Evolutionary conservation across 2,329 filamentous ascomycete genomes (phyloP).

Genomic region (Davidsoniella neocaledoniae): DNA sequence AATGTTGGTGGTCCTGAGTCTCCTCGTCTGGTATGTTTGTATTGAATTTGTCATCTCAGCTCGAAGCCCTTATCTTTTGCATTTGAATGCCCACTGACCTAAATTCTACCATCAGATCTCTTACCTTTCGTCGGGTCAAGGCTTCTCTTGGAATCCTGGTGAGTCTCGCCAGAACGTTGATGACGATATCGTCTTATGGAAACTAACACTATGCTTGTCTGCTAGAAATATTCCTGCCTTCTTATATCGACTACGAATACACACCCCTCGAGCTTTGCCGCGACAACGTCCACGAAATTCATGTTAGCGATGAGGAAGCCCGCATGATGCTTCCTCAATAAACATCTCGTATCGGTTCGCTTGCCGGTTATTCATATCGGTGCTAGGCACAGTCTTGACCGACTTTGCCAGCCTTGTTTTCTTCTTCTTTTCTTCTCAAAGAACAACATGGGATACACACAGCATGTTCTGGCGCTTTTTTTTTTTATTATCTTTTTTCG

Average conservation of each 20-base stretch:
- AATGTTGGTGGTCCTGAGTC: conserved; percentile 61
- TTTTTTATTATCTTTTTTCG: background rate
- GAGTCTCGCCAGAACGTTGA: conserved; percentile 14
- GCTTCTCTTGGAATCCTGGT: conserved; percentile 73
- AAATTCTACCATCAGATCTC: conserved; percentile 41
- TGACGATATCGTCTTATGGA: background rate
- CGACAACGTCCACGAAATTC: conserved; percentile 64
- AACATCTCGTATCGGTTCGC: conserved; percentile 12
- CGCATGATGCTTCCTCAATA: conserved; percentile 50
- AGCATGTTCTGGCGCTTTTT: background rate
- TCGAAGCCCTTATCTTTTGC: background rate
- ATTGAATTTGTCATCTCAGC: conserved; percentile 4
- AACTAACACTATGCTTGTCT: background rate
- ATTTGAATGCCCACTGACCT: too few relatives aligned
- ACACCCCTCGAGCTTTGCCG: conserved; percentile 57
- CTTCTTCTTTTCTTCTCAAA: too few relatives aligned
- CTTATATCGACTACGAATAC: conserved; percentile 59
- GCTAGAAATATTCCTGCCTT: conserved; percentile 64
- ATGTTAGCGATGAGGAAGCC: conserved; percentile 60
- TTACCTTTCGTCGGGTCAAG: conserved; percentile 63
- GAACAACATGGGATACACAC: background rate
- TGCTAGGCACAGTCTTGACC: too few relatives aligned
- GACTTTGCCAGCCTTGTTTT: background rate
- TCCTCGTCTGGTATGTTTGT: conserved; percentile 50
- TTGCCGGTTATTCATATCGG: too few relatives aligned